phyloP scores from a whole-genome alignment of 2,329 filamentous ascomycete species.

The Zymoseptoria crescenta region DNA sequence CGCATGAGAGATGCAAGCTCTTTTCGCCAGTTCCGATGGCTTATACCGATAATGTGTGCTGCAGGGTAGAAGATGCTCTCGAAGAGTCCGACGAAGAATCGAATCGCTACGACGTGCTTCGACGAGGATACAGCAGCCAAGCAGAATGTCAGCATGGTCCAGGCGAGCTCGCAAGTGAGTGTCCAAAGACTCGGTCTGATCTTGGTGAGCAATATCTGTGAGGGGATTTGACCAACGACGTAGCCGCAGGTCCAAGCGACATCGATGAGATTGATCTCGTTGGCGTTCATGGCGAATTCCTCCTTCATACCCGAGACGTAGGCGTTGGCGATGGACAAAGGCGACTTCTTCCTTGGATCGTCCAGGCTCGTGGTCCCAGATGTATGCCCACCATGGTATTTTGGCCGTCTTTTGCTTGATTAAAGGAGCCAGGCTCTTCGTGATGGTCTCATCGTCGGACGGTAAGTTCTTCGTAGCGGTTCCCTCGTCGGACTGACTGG shows the following conservation, averaged over 20 bases:
- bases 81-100: conserved; percentile 45
- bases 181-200: conserved; percentile 44
- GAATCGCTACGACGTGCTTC: conserved; percentile 39
- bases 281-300: conserved; percentile 45
- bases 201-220: conserved; percentile 40
- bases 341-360: conserved; percentile 16
- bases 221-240: conserved; percentile 16
- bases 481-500: neutral
- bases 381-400: conserved; percentile 28
- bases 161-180: conserved; percentile 41
- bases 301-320: conserved; percentile 46
- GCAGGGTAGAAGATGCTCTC: conserved; percentile 47
- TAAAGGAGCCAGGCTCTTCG: neutral
- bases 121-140: conserved; percentile 35
- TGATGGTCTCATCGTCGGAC: neutral
- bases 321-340: conserved; percentile 33
- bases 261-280: conserved; percentile 50
- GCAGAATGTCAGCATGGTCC: conserved; percentile 44
- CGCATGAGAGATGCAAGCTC: conserved; percentile 47
- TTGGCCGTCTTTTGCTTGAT: conserved; percentile 1
- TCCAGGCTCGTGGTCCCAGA: conserved; percentile 47
- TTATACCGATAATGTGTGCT: conserved; percentile 48
- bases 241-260: conserved; percentile 55
- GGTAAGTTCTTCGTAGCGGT: neutral
- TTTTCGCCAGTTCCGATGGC: conserved; percentile 43